Conservation (phyloP, 2,329 filamentous ascomycete genomes). For the Colletotrichum ledebouriae region DNA sequence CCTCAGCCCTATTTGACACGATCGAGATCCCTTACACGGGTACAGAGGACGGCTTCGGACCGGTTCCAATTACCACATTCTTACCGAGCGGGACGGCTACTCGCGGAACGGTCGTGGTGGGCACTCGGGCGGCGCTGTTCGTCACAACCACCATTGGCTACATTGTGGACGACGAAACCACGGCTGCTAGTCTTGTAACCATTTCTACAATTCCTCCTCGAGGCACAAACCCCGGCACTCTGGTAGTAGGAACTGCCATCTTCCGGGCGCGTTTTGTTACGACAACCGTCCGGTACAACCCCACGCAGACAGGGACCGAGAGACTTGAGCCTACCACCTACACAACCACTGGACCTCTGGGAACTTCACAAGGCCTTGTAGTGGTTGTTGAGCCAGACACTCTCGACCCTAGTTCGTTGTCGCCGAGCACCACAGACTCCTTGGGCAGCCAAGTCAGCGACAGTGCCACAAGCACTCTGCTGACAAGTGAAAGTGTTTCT, state of each 20-base stretch:
- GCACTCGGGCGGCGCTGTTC: neutral
- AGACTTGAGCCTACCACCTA: neutral
- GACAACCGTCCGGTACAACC: constrained; percentile 4
- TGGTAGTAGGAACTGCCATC: constrained; percentile 1
- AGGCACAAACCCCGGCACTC: neutral
- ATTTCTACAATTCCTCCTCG: constrained; percentile 2
- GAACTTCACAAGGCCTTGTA: neutral
- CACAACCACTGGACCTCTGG: constrained; percentile 21
- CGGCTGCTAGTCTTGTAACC: constrained; percentile 1
- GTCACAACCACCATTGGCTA: constrained; percentile 13
- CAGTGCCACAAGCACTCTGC: too few relatives aligned
- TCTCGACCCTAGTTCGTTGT: too few relatives aligned
- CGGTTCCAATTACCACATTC: constrained; percentile 28
- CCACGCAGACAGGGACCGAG: neutral
- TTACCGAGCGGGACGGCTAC: constrained; percentile 8
- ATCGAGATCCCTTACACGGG: constrained; percentile 18
- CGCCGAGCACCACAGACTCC: too few relatives aligned
- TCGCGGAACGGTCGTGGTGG: constrained; percentile 34
- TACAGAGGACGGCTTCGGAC: constrained; percentile 2
- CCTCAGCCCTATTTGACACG: neutral
- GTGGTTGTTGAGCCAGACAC: neutral
- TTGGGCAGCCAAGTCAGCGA: too few relatives aligned
- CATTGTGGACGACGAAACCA: neutral
- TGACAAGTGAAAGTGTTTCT: too few relatives aligned
- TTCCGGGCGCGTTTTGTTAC: constrained; percentile 4